Percentiles rank a stretch among this genome's conserved stretches.
These are phyloP conservation scores for Ceratobasidium sp. DNA, from an alignment of 1,284 basidiomycete genomes.

Conservation along the genomic window DNA sequence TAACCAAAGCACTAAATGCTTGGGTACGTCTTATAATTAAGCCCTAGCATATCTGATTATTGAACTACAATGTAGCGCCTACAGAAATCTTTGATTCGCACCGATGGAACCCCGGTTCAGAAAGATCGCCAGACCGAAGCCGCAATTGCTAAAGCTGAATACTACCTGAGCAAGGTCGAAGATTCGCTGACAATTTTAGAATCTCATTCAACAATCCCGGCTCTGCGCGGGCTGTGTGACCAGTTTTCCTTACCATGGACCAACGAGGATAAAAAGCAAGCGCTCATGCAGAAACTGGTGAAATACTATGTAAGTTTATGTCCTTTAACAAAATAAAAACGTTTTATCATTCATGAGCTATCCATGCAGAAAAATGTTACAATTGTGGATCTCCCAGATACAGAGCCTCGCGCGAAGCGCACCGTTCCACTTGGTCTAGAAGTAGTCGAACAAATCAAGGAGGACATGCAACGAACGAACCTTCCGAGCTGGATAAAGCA, in stretches of 20 bases:
- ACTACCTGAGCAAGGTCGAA: background rate
- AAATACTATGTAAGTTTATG: background rate
- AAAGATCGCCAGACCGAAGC: too few relatives aligned
- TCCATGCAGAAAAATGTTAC: background rate
- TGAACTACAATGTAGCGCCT: background rate
- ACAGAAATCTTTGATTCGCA: too few relatives aligned
- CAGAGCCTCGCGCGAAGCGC: too few relatives aligned
- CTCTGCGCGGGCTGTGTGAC: background rate
- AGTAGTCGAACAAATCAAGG: slow-evolving; percentile 17
- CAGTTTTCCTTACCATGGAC: background rate
- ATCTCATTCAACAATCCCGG: background rate
- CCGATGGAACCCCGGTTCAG: too few relatives aligned
- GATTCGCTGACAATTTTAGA: background rate
- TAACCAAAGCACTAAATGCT: background rate
- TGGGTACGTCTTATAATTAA: background rate
- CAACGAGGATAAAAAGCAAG: background rate
- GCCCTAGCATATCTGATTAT: background rate
- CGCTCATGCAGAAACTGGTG: background rate
- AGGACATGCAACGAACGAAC: slow-evolving; percentile 29
- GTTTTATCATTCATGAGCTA: too few relatives aligned
- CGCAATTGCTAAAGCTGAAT: too few relatives aligned
- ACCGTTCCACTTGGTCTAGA: background rate
- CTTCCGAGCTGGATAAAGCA: slow-evolving; percentile 43
- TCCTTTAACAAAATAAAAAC: background rate
- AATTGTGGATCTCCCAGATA: background rate